phyloP scores from a whole-genome alignment of 257 asterid species.

The Cynanchum wilfordii region DNA sequence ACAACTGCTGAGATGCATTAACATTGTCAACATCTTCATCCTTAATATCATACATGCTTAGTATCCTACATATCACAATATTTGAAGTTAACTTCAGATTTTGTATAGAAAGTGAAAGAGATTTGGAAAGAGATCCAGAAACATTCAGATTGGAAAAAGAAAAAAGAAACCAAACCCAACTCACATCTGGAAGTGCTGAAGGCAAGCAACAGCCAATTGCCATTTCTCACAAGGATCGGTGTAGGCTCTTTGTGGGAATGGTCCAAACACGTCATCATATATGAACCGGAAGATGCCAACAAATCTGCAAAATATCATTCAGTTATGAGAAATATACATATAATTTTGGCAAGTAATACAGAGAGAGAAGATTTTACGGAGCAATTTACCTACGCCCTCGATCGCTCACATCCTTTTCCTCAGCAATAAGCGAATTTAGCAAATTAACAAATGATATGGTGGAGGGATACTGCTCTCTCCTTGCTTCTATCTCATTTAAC shows the following conservation, averaged over 20 bases:
- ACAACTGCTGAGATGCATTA: slow-evolving; percentile 60
- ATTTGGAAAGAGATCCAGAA: background rate
- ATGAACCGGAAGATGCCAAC: slow-evolving; percentile 93
- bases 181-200: slow-evolving; percentile 80
- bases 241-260: slow-evolving; percentile 96
- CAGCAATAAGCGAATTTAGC: slow-evolving; percentile 77
- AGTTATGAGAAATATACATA: slow-evolving; percentile 1
- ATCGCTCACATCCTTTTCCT: slow-evolving; percentile 76
- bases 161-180: slow-evolving; percentile 23
- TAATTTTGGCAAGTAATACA: background rate
- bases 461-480: slow-evolving; percentile 94
- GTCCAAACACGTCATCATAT: slow-evolving; percentile 89
- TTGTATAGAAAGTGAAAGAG: background rate
- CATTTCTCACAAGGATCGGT: slow-evolving; percentile 91
- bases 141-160: slow-evolving; percentile 3
- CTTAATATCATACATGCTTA: slow-evolving; percentile 70
- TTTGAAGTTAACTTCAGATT: slow-evolving; percentile 21
- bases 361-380: background rate
- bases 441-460: slow-evolving; percentile 82
- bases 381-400: slow-evolving; percentile 76
- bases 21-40: slow-evolving; percentile 72
- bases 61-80: slow-evolving; percentile 60
- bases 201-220: slow-evolving; percentile 85
- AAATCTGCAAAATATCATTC: slow-evolving; percentile 51
- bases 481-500: slow-evolving; percentile 95